Percentiles rank a stretch among this genome's conserved stretches.
Conservation (phyloP, 148 eudicot genomes). For the Rhododendron kiyosumense region DNA sequence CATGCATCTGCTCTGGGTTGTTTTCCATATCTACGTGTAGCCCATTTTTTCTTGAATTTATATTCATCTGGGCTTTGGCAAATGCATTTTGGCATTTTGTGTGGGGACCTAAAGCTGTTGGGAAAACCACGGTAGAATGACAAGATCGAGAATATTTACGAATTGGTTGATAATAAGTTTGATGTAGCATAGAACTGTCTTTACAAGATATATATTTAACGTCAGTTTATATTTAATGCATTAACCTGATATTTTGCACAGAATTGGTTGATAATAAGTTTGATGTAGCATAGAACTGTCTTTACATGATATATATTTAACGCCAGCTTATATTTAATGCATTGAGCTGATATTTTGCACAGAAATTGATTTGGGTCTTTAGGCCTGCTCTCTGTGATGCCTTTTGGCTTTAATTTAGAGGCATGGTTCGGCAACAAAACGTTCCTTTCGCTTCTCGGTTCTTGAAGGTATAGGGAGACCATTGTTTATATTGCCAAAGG, state of each 20-base stretch:
- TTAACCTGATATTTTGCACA: no score
- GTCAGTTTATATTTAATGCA: no score
- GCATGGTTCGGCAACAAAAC: no score
- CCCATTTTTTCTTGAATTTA: neutral
- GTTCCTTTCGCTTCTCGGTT: no score
- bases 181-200: neutral
- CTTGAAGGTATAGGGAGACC: no score
- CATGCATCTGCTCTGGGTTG: neutral
- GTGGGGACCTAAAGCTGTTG: neutral
- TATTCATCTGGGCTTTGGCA: neutral
- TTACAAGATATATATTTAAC: no score
- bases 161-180: neutral
- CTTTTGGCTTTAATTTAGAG: no score
- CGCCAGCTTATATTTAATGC: neutral
- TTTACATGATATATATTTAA: neutral
- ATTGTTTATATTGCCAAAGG: no score
- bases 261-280: neutral
- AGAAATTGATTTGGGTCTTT: no score
- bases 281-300: neutral
- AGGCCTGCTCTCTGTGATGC: no score
- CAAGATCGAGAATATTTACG: neutral
- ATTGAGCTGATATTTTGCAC: no score
- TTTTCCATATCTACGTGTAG: neutral
- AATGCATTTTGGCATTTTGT: neutral
- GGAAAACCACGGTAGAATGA: neutral